Base-by-base conservation (phyloP, 2,329 filamentous ascomycete species). In the Colletotrichum sp. region DNA sequence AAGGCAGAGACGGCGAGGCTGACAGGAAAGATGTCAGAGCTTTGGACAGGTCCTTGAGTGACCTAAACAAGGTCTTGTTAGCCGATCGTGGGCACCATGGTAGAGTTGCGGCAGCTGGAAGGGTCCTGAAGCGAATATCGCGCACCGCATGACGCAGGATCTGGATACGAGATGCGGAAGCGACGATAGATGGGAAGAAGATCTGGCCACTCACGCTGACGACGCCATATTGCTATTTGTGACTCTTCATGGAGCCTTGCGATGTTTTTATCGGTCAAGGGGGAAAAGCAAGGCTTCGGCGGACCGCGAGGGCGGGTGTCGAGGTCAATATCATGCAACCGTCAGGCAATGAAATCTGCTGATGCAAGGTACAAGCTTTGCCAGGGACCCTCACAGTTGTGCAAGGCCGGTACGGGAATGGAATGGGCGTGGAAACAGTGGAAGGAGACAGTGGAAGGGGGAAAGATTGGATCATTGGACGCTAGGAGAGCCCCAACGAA, bases 41-140 rank as follows among this genome's bases (percentile, higher is more conserved):
- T 85, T 91, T 93, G 79, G 86, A 85, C 63, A 93, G 87, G 80
- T 93, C 91, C 81, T 91, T 93, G 62, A 91, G 85, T n/a, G 90
- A 89, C 77, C 90, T 92, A 79, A 18, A 16, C 30, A 28, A 21
- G 39, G 32, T 24, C 21, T 21, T 34, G 49, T 78, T 24, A 78
- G 70, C 64, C 30, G 13, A 30, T 34, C 15, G 52, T 32, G 59
- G 26, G 59, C 36, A 26, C 28, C 65, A 57, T 69, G 44, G 59
- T 21, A 65, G 39, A 60, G 72, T 49, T 44, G 68, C 18, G 28
- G 57, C 21, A 55, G 57, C 59, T 64, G 28, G 24, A 63, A 63
- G 24, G 49, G 34, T 67, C 49, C 60, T 26, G 24, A n/a, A 32
- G 18, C 24, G 36, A 75, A 71, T 75, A 67, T 76, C 71, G 75